Base-by-base conservation (phyloP, 352 stramenopile genomes). In the Pythium dissotocum region DNA sequence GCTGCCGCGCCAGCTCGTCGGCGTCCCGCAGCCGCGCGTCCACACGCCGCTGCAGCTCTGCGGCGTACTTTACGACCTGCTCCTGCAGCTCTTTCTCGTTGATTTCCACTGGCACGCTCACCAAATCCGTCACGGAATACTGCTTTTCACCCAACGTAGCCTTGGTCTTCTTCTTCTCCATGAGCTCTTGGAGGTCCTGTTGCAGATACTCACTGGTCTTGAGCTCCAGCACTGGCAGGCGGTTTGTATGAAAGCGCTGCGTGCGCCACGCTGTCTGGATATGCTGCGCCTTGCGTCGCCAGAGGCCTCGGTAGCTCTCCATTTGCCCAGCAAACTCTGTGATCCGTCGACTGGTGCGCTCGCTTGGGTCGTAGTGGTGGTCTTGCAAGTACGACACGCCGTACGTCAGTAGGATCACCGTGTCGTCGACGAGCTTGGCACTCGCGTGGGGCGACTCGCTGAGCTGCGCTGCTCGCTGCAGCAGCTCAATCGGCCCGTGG, bases 171-270 rank as follows among this genome's bases (percentile, higher is more conserved):
- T 64, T 71, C 0, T 56, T 49, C 7, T 49, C 58, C 54, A 82
- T 61, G 48, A 73, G 64, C 6, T 75, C 58, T 40, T 79, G 72
- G 2, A 83, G 65, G 33, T 87, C 74, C 9, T 65, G 67, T 21
- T 87, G 72, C 2, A 90, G 61, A 30, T 68, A 84, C 9, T 78
- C 48, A 48, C 46, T 67, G 8, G 76, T 81, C 0, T 79, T 67
- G 26, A 90, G 69, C 54, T 70, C 46, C 30, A 90, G 61, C 21
- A 67, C 33, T n/a, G 72, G 57, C 35, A 88, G 77, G n/a, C 67
- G 71, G n/a, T 81, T 65, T 4, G 71, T 86, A 5, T 69, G 69
- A 60, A 90, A 88, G 0, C 76, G 75, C 68, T 87, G 82, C 21
- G 76, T 79, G 6, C 79, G 61, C 72, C 72, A 81, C 1, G 72